Base-by-base conservation (phyloP, 1,284 basidiomycete genomes). In the Coniophora puteana region DNA sequence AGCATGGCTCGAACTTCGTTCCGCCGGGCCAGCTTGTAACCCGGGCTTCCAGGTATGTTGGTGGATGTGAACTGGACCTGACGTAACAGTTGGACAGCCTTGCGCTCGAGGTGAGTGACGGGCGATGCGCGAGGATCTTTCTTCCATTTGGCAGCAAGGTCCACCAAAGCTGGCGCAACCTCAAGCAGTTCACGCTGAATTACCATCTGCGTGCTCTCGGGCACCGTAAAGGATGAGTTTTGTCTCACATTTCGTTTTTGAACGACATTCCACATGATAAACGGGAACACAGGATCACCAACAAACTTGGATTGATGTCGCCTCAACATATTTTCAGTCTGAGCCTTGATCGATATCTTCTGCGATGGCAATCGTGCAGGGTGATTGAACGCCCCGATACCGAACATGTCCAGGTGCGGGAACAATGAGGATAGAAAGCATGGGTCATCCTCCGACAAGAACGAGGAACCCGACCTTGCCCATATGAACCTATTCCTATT, bases 1-100 rank as follows among this genome's bases (percentile, higher is more conserved):
- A 58, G 51, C 5, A 59, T 13, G 1, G 21, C 51, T 1, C 50
- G 32, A n/a, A 44, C 43, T 12, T 48, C 38, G 32, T 49, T 51
- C 1, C 47, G n/a, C 28, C 35, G 1, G 22, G 24, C 26, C 6
- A 37, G 8, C 8, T 42, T 42, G 6, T 42, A 42, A 0, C 34
- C 40, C 3, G 12, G 24, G 22, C 16, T 21, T 1, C 40, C 40
- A 8, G 17, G 1, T 3, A 24, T 3, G 7, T 36, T 35, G 6
- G 16, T 25, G 0, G 14, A n/a, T 8, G 14, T 20, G 2, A 33
- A 13, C 12, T 40, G 18, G 5, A 40, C 6, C 1, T 7, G 11
- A 2, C 22, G 3, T 0, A 40, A 11, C 11, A 40, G 6, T 3
- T 2, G 3, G 0, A 23, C 20, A 4, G 31, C 38, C 3, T 11